A percentile compares a stretch with the other conserved stretches of the same genome.
These are phyloP conservation scores for Colletotrichum somersetense DNA, from an alignment of 2,329 filamentous ascomycete genomes.

Conservation along the genomic window DNA sequence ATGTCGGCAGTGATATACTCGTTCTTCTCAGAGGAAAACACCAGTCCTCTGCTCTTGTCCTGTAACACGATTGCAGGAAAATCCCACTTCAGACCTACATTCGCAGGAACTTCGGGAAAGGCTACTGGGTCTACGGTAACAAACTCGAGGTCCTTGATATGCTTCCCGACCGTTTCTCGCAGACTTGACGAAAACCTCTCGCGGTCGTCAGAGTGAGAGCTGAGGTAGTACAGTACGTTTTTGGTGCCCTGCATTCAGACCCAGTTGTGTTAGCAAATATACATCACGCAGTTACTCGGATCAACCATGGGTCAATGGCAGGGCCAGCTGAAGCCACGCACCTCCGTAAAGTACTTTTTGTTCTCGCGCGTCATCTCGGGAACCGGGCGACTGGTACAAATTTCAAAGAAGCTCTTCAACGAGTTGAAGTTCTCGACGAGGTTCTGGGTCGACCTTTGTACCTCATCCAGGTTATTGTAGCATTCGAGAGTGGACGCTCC, in stretches of 20 bases:
- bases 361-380: slow-evolving; percentile 59
- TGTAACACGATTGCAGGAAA: slow-evolving; percentile 37
- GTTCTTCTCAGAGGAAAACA: slow-evolving; percentile 16
- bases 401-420: slow-evolving; percentile 53
- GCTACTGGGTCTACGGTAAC: slow-evolving; percentile 60
- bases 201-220: slow-evolving; percentile 47
- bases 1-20: slow-evolving; percentile 22
- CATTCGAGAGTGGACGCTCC: slow-evolving; percentile 50
- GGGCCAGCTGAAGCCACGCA: background rate
- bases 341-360: slow-evolving; percentile 51
- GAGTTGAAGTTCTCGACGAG: slow-evolving; percentile 50
- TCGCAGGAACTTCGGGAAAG: slow-evolving; percentile 57
- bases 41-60: slow-evolving; percentile 19
- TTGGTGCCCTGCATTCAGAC: background rate
- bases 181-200: slow-evolving; percentile 53
- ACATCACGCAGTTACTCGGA: background rate
- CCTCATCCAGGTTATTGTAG: slow-evolving; percentile 56
- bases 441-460: slow-evolving; percentile 50
- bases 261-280: background rate
- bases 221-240: slow-evolving; percentile 49
- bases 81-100: slow-evolving; percentile 50
- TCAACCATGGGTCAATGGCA: background rate
- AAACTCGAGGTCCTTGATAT: slow-evolving; percentile 61
- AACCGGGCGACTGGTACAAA: slow-evolving; percentile 55
- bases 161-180: slow-evolving; percentile 56